A percentile compares a stretch with the other conserved stretches of the same genome.
phyloP scores from a whole-genome alignment of 1,139 yeast genomes.

The Yamadazyma dendronema region DNA sequence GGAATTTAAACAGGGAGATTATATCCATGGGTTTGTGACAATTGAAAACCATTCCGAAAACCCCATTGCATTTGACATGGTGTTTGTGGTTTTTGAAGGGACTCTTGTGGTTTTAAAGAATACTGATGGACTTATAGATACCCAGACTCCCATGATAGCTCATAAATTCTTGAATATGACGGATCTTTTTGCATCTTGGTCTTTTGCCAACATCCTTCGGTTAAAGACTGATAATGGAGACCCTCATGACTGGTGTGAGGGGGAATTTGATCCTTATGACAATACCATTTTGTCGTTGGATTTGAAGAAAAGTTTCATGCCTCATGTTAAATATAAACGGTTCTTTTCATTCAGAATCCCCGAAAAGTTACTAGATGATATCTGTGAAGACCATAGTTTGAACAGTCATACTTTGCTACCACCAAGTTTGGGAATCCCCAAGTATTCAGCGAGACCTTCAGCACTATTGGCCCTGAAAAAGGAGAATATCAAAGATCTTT shows the following conservation, averaged over 20 bases:
- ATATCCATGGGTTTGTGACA: slow-evolving; percentile 37
- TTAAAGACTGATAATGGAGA: slow-evolving; percentile 46
- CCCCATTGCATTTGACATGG: slow-evolving; percentile 40
- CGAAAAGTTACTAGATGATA: slow-evolving; percentile 40
- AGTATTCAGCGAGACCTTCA: slow-evolving; percentile 23
- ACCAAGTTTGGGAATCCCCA: slow-evolving; percentile 37
- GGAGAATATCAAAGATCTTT: slow-evolving; percentile 28
- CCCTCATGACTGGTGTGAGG: slow-evolving; percentile 51
- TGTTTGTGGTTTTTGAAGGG: slow-evolving; percentile 39
- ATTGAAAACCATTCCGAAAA: slow-evolving; percentile 30
- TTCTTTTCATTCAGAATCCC: slow-evolving; percentile 44
- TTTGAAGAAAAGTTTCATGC: slow-evolving; percentile 38
- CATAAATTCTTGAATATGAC: slow-evolving; percentile 43
- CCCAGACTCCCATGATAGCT: slow-evolving; percentile 25
- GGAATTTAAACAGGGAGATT: slow-evolving; percentile 41
- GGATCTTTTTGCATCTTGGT: slow-evolving; percentile 48
- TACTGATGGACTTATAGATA: slow-evolving; percentile 28
- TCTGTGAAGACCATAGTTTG: slow-evolving; percentile 38
- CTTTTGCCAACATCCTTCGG: slow-evolving; percentile 46
- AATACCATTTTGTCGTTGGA: slow-evolving; percentile 37
- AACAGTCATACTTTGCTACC: slow-evolving; percentile 38
- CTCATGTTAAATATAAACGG: slow-evolving; percentile 40
- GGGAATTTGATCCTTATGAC: slow-evolving; percentile 47
- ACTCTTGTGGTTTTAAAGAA: slow-evolving; percentile 28
- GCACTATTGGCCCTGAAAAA: slow-evolving; percentile 23